Evolutionary conservation across 805 yeast species (phyloP), one percentile per base, ranked within the genome.

Genomic region (Lipomyces japonicus): DNA sequence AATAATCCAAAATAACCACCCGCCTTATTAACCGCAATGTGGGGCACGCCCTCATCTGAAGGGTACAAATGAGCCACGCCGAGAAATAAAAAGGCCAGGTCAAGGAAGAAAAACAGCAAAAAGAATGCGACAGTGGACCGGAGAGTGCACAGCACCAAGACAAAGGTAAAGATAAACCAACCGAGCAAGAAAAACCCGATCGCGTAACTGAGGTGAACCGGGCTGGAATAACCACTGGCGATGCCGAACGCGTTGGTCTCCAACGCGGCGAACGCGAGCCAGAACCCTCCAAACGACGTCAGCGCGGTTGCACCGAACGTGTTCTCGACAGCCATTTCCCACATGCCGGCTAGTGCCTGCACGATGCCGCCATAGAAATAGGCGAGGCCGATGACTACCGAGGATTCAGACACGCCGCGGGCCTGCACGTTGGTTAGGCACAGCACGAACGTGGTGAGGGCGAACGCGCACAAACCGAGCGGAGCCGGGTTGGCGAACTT

Each of bases 271-370:
- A 68, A 84, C 21, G 82, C 68, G 60, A 82, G 63, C 89, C 89
- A 83, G 65, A 82, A 84, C 2, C 82, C 84, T 44, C 89, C 89
- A 58, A 72, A 81, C 3, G 82, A 77, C 40, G 76, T 63, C 46
- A 82, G 69, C 2, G 85, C 84, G 10, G 81, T 75, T 50, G 80
- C 83, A 68, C 82, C 86, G 68, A 82, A 82, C 19, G 84, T 78
- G 67, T 82, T 81, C 47, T 80, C 85, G 39, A 76, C 62, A 2
- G 78, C 77, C 57, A 80, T 71, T 64, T 80, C 85, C 84, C 83
- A 80, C 68, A 80, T 71, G 22, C 86, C 86, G 16, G 84, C 84
- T 28, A 77, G 65, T 22, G 81, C 60, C 67, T 81, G 86, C 26
- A 75, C 72, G 2, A 74, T 61, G 12, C 86, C 86, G 46, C 86